Evolutionary conservation across 108 stramenopile genomes (phyloP).

Genomic region (Cyclotella cryptica): DNA sequence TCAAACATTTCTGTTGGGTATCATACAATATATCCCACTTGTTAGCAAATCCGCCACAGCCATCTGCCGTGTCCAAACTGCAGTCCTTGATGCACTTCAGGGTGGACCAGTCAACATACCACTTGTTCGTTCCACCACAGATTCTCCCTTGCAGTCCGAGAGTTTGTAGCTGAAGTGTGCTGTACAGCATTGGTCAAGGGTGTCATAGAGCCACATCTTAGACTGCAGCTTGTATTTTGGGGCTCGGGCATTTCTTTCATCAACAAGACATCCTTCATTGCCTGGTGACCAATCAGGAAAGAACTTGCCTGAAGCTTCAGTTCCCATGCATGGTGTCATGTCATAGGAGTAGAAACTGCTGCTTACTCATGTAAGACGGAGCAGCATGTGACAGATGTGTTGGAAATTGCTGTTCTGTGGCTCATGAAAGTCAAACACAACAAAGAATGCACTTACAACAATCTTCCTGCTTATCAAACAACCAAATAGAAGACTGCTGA

Average conservation of each 20-base stretch:
- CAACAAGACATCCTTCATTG: background rate
- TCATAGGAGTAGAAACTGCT: background rate
- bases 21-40: background rate
- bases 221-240: background rate
- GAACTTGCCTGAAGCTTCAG: background rate
- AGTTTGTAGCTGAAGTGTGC: background rate
- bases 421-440: background rate
- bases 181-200: slow-evolving; percentile 1
- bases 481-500: background rate
- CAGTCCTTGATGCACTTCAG: slow-evolving; percentile 2
- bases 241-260: background rate
- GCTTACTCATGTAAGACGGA: background rate
- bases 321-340: background rate
- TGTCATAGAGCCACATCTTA: background rate
- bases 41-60: slow-evolving; percentile 3
- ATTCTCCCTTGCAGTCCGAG: background rate
- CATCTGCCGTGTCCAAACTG: background rate
- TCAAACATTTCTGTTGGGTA: too few relatives aligned
- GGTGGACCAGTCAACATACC: slow-evolving; percentile 8
- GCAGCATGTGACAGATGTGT: too few relatives aligned
- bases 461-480: background rate
- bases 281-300: background rate
- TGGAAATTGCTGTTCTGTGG: too few relatives aligned
- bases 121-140: background rate
- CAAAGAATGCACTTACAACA: background rate